Evolutionary conservation across 1,284 basidiomycete genomes (phyloP).

Genomic region (Cryptococcus sp.): DNA sequence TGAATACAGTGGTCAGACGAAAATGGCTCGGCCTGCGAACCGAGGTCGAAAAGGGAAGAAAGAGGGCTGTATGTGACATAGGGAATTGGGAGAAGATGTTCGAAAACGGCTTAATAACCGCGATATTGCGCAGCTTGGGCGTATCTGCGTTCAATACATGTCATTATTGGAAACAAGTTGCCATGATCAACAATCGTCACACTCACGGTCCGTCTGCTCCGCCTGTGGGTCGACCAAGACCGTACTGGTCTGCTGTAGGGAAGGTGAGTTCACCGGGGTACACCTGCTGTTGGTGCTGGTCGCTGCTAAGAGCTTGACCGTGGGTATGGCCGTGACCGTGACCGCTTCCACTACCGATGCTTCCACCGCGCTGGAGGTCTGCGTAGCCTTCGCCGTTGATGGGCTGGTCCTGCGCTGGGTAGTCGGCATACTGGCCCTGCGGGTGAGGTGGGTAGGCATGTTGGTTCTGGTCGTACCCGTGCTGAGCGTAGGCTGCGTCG

Average conservation of each 20-base stretch:
- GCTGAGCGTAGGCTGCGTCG: slow-evolving; percentile 19
- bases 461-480: slow-evolving; percentile 14
- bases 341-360: slow-evolving; percentile 24
- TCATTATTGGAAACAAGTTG: neutral
- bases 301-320: neutral
- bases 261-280: slow-evolving; percentile 30
- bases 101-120: slow-evolving; percentile 18
- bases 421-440: slow-evolving; percentile 18
- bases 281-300: slow-evolving; percentile 2
- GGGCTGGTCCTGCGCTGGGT: slow-evolving; percentile 36
- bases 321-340: slow-evolving; percentile 27
- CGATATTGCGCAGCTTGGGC: slow-evolving; percentile 48
- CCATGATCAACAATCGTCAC: neutral
- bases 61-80: neutral
- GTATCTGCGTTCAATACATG: slow-evolving; percentile 26
- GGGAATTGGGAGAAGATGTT: neutral
- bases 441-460: slow-evolving; percentile 25
- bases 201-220: slow-evolving; percentile 45
- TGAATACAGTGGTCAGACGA: too few species aligned
- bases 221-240: slow-evolving; percentile 44
- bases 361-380: slow-evolving; percentile 42
- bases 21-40: slow-evolving; percentile 18
- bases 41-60: neutral
- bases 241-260: slow-evolving; percentile 32
- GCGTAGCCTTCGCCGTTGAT: slow-evolving; percentile 36